Conservation (phyloP, 2,329 filamentous ascomycete genomes). For the Neurospora sp. region DNA sequence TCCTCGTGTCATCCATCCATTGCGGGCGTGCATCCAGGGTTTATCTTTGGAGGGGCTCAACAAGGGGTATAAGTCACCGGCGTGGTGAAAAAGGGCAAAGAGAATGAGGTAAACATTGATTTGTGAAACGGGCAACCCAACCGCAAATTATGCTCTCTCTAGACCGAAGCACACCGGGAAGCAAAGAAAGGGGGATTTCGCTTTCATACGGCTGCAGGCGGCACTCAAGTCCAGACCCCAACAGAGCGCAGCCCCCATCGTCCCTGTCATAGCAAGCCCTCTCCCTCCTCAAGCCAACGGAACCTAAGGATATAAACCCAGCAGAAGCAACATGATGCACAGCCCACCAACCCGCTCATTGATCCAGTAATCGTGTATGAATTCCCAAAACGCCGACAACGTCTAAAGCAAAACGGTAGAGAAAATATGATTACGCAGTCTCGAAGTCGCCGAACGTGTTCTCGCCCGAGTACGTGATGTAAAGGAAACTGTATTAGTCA, state of each 20-base stretch:
- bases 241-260: not conserved
- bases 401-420: not conserved
- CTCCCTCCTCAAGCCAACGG: not conserved
- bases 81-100: not conserved
- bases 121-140: not conserved
- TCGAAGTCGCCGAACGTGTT: conserved; percentile 77
- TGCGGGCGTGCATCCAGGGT: not conserved
- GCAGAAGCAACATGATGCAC: not conserved
- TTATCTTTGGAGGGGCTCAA: not conserved
- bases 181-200: not conserved
- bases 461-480: conserved; percentile 99
- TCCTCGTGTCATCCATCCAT: not conserved
- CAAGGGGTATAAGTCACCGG: not conserved
- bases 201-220: not conserved
- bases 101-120: conserved; percentile 2
- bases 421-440: conserved; percentile 22
- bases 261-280: not conserved
- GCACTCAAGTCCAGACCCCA: not conserved
- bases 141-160: conserved; percentile 1
- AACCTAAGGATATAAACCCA: not conserved
- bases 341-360: not conserved
- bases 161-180: not conserved
- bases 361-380: not conserved
- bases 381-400: not conserved
- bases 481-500: conserved; percentile 61